Percentiles rank a stretch among this genome's conserved stretches.
These are phyloP conservation scores for Fusarium sp. DNA, from an alignment of 2,329 filamentous ascomycete species.

Conservation along the genomic window DNA sequence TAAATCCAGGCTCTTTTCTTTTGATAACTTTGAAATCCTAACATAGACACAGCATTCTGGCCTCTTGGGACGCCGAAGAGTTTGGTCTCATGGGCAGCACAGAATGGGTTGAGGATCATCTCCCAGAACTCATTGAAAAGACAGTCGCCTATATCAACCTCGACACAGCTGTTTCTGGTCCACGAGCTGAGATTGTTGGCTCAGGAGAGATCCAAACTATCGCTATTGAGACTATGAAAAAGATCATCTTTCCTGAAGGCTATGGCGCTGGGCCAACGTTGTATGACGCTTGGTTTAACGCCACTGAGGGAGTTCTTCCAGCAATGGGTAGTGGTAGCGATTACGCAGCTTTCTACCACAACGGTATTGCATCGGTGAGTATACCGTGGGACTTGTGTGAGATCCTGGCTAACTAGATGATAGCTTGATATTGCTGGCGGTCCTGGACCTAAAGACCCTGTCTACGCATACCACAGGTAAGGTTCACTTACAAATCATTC, in stretches of 20 bases:
- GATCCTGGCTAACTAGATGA: accelerated
- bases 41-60: conserved; percentile 4
- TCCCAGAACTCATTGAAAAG: conserved; percentile 20
- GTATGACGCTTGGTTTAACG: conserved; percentile 35
- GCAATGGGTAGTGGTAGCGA: conserved; percentile 28
- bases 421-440: conserved; percentile 32
- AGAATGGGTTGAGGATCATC: conserved; percentile 28
- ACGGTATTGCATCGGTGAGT: conserved; percentile 28
- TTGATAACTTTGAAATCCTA: not conserved
- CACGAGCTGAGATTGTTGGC: conserved; percentile 49
- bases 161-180: conserved; percentile 60
- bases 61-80: conserved; percentile 30
- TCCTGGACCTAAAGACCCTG: conserved; percentile 20
- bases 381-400: accelerated
- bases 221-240: conserved; percentile 39
- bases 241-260: conserved; percentile 29
- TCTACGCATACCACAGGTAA: conserved; percentile 24
- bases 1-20: accelerated
- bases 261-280: conserved; percentile 25
- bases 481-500: not conserved
- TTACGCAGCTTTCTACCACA: conserved; percentile 32
- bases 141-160: conserved; percentile 59
- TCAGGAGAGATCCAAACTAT: conserved; percentile 37
- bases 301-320: conserved; percentile 29
- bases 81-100: conserved; percentile 33